Evolutionary conservation across 2,329 filamentous ascomycete genomes (phyloP), one percentile per base, ranked within the genome.

Genomic region (Capronia americana): DNA sequence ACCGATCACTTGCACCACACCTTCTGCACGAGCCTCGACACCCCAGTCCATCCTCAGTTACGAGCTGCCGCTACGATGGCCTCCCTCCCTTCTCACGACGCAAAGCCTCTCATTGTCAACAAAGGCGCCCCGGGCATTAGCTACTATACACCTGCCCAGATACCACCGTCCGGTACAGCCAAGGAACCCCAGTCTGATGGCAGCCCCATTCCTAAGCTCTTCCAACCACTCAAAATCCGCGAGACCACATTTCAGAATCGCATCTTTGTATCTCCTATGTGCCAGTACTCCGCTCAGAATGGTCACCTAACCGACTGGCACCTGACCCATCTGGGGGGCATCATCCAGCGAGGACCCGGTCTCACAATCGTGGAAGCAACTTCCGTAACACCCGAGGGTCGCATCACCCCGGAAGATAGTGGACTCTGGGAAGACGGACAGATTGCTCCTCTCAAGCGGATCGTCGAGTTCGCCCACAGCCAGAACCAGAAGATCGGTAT

Each of bases 391-490:
- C 79, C 91, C 5, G 88, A 93, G 71, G 93, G 93, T 30, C 87
- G 93, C 63, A 96, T 96, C 81, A 90, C 91, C 0, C 92, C 92
- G 1, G 84, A 93, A 76, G 91, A 94, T 76, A 80, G 82, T 12
- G 92, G 93, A 0, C 80, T 97, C 7, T 97, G 93, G 93, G 84
- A 90, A 69, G 93, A 97, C 77, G 87, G 85, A 38, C 93, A 97
- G 77, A 89, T 93, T 67, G 88, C 85, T 69, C 74, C 74, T 1
- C 46, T 75, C 32, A 64, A 69, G 48, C 69, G 72, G 4, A 70
- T 75, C n/a, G 73, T 75, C 44, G 74, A 76, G 50, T 75, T 75
- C 53, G 73, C 71, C 2, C 75, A 75, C 63, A 69, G 69, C 54
- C 92, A 94, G 77, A 84, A 83, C 73, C 88, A 92, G 74, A 88